phyloP scores from a whole-genome alignment of 768 basidiomycete genomes.

The Fibroporia radiculosa region DNA sequence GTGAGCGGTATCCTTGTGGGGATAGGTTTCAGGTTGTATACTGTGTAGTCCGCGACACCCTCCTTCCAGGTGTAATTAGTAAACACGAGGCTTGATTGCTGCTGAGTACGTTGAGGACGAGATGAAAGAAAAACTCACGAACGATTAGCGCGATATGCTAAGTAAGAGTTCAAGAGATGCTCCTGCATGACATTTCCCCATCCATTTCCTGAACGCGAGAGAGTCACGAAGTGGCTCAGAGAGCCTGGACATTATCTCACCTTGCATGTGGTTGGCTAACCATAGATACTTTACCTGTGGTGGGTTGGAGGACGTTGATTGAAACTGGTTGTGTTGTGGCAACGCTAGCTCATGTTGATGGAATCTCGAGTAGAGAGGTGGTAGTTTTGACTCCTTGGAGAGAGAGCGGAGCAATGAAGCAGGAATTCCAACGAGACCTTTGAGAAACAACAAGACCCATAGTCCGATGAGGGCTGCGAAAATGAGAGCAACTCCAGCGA shows the following conservation, averaged over 20 bases:
- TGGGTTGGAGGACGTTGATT: conserved; percentile 35
- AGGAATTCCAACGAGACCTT: not conserved
- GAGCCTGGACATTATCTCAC: conserved; percentile 18
- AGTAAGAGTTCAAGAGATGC: conserved; percentile 25
- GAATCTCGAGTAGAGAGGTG: conserved; percentile 40
- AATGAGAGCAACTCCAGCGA: not conserved
- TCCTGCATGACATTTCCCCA: conserved; percentile 36
- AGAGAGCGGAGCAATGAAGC: not conserved
- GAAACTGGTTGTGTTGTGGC: conserved; percentile 35
- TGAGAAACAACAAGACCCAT: conserved; percentile 1
- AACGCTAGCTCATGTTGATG: conserved; percentile 35
- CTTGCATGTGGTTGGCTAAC: conserved; percentile 38
- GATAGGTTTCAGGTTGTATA: conserved; percentile 40
- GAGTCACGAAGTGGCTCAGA: not conserved
- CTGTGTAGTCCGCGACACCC: conserved; percentile 27
- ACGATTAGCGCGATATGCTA: conserved; percentile 27
- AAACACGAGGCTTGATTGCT: conserved; percentile 43
- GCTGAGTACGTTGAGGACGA: not conserved
- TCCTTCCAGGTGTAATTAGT: conserved; percentile 48
- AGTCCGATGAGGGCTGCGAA: not conserved
- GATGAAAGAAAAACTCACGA: conserved; percentile 22
- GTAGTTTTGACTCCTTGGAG: conserved; percentile 14
- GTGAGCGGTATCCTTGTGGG: conserved; percentile 47
- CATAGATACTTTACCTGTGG: conserved; percentile 37
- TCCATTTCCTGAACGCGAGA: conserved; percentile 23